These are phyloP conservation scores for Apiotrichum veenhuisii DNA, from an alignment of 1,284 basidiomycete species.

Conservation along the genomic window DNA sequence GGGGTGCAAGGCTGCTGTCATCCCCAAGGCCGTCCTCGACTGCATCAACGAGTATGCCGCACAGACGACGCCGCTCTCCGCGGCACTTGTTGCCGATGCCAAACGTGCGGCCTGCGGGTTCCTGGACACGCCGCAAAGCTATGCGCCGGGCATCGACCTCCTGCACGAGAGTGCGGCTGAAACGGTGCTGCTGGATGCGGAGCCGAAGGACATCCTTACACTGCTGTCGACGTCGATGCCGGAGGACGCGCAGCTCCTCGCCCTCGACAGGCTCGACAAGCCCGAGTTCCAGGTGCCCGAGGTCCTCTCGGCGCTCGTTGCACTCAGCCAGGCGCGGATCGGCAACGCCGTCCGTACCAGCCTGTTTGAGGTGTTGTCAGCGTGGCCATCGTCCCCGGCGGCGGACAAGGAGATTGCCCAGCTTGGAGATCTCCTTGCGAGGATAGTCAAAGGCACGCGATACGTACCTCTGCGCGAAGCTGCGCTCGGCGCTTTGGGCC, in stretches of 20 bases:
- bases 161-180: conserved; percentile 13
- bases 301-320: not conserved
- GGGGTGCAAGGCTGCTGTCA: conserved; percentile 6
- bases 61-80: not conserved
- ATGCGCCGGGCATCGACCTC: conserved; percentile 12
- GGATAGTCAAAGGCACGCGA: conserved; percentile 1
- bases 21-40: conserved; percentile 17
- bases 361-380: conserved; percentile 8
- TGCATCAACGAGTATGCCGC: conserved; percentile 20
- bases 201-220: not conserved
- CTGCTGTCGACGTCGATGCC: conserved; percentile 6
- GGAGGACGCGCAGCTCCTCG: conserved; percentile 15
- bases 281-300: not conserved
- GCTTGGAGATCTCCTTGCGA: conserved; percentile 2
- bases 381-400: not conserved
- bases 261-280: conserved; percentile 2
- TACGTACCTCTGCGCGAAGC: conserved; percentile 42
- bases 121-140: conserved; percentile 5
- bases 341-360: conserved; percentile 14
- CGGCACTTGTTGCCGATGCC: not conserved
- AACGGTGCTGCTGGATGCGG: not conserved
- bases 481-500: conserved; percentile 29
- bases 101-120: not conserved
- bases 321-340: not conserved
- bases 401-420: not conserved